Conservation (phyloP, 2,329 filamentous ascomycete species). For the Xylaria sp. region DNA sequence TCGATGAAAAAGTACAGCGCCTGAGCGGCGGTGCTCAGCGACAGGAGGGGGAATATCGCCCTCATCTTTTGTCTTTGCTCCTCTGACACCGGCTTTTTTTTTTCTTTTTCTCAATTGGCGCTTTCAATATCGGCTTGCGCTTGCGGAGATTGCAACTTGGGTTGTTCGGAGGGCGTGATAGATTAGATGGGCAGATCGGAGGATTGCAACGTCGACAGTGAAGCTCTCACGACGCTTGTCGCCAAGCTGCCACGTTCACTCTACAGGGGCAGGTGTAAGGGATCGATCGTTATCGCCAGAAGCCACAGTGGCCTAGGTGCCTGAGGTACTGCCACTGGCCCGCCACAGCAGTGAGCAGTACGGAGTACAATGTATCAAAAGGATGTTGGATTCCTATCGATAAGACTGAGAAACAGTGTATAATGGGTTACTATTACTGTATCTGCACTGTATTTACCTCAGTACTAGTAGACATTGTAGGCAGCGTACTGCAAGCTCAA, state of each 20-base stretch:
- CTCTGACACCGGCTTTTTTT: slow-evolving; percentile 6
- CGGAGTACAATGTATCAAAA: not conserved
- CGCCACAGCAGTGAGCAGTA: not conserved
- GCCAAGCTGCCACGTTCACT: slow-evolving; percentile 29
- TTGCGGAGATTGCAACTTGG: slow-evolving; percentile 1
- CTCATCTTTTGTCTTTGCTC: slow-evolving; percentile 63
- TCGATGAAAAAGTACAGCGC: slow-evolving; percentile 97
- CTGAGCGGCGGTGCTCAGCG: slow-evolving; percentile 69
- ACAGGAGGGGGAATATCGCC: slow-evolving; percentile 67
- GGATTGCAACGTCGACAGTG: not conserved
- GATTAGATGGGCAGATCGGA: slow-evolving; percentile 5
- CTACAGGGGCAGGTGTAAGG: slow-evolving; percentile 5
- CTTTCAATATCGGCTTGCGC: not conserved
- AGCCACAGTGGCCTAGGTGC: not conserved
- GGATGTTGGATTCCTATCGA: not conserved
- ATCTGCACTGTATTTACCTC: no score
- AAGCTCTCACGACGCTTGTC: slow-evolving; percentile 24
- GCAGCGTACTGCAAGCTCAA: not conserved
- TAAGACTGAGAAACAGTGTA: no score
- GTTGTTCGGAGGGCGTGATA: slow-evolving; percentile 5
- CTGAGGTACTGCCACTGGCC: not conserved
- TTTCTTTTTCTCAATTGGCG: slow-evolving; percentile 26
- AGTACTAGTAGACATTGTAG: no score
- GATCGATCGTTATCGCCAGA: not conserved
- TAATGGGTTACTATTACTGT: no score